Evolutionary conservation across 495 filamentous ascomycete genomes (phyloP).

Genomic region (Staphylotrichum longicolle): DNA sequence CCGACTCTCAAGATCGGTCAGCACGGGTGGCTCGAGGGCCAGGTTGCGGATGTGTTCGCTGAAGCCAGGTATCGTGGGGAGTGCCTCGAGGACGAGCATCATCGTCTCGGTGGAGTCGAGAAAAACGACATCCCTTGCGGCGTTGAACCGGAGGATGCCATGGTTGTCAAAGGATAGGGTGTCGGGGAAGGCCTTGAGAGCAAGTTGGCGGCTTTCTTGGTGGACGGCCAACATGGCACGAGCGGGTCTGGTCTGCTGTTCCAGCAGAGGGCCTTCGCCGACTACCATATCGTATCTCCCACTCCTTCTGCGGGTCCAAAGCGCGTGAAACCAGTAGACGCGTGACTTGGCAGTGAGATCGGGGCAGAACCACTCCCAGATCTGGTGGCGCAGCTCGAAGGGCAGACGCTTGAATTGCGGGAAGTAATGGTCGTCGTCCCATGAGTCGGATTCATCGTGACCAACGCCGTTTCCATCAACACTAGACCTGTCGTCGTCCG

Average conservation of each 20-base stretch:
- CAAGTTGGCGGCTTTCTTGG: slow-evolving; percentile 38
- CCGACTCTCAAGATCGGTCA: not conserved
- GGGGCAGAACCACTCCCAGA: slow-evolving; percentile 45
- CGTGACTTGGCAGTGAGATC: slow-evolving; percentile 33
- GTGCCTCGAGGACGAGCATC: not conserved
- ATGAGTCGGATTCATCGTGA: slow-evolving; percentile 4
- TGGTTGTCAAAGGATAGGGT: slow-evolving; percentile 23
- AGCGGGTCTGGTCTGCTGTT: slow-evolving; percentile 31
- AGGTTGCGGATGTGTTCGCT: slow-evolving; percentile 28
- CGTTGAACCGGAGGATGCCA: slow-evolving; percentile 33
- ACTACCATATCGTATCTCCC: not conserved
- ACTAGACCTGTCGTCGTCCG: slow-evolving; percentile 14
- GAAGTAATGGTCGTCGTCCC: slow-evolving; percentile 29
- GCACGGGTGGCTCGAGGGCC: slow-evolving; percentile 11
- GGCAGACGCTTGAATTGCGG: slow-evolving; percentile 42
- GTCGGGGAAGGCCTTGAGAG: slow-evolving; percentile 36
- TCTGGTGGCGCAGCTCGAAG: slow-evolving; percentile 37
- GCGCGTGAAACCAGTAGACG: slow-evolving; percentile 24
- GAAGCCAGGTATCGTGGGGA: slow-evolving; percentile 14
- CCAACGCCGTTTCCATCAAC: not conserved
- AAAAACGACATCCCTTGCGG: slow-evolving; percentile 34
- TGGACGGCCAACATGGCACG: slow-evolving; percentile 35
- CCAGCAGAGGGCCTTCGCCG: slow-evolving; percentile 22
- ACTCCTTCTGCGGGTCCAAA: too few relatives aligned
- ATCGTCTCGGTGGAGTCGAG: not conserved